These are phyloP conservation scores for Scytalidium sp. DNA, from an alignment of 2,329 filamentous ascomycete species.

Conservation along the genomic window DNA sequence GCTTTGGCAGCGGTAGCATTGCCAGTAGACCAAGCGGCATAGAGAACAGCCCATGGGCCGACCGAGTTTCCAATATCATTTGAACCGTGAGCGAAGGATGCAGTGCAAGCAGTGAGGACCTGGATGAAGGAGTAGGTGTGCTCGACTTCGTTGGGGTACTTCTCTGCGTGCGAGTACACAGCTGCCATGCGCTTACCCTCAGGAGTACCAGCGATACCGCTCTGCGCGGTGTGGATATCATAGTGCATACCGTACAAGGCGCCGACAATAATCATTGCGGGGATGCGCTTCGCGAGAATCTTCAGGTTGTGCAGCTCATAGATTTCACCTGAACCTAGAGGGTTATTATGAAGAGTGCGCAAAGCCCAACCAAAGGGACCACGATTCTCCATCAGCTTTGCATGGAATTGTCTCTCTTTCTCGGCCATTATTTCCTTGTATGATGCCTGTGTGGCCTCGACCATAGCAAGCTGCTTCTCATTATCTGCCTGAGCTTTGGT, in stretches of 20 bases:
- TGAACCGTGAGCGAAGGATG: constrained; percentile 62
- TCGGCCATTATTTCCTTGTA: constrained; percentile 62
- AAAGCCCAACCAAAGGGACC: constrained; percentile 82
- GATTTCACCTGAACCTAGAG: constrained; percentile 67
- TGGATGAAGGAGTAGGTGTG: constrained; percentile 55
- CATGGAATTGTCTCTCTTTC: constrained; percentile 56
- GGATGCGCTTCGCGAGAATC: constrained; percentile 61
- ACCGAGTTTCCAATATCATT: constrained; percentile 75
- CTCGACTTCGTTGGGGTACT: constrained; percentile 70
- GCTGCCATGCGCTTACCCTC: constrained; percentile 69
- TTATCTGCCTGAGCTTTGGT: constrained; percentile 23
- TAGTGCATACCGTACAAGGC: constrained; percentile 74
- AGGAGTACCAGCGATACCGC: constrained; percentile 67
- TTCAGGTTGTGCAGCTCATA: constrained; percentile 73
- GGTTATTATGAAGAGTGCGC: constrained; percentile 72
- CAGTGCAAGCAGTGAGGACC: constrained; percentile 47
- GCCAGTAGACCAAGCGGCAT: constrained; percentile 64
- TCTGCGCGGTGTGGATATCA: constrained; percentile 76
- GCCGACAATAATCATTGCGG: constrained; percentile 62
- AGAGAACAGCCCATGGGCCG: constrained; percentile 68
- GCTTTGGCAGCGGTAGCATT: constrained; percentile 58
- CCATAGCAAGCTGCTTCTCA: constrained; percentile 41
- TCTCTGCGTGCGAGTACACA: constrained; percentile 61
- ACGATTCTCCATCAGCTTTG: constrained; percentile 56
- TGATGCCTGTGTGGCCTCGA: constrained; percentile 48